These are phyloP conservation scores for Ceratocystis huliohia DNA, from an alignment of 2,329 filamentous ascomycete genomes.

Conservation along the genomic window DNA sequence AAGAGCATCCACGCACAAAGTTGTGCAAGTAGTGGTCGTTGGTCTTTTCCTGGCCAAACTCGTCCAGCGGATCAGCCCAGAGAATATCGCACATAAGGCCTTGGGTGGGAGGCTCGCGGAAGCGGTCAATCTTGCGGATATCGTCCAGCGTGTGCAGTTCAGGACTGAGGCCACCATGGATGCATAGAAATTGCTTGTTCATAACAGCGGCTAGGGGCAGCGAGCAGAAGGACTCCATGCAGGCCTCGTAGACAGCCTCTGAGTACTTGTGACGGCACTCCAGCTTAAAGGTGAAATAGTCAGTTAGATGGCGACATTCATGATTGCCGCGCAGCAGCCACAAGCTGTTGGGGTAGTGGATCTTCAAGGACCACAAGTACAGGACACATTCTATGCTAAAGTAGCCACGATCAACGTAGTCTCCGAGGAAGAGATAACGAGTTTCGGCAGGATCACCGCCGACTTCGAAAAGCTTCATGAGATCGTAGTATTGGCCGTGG, in stretches of 20 bases:
- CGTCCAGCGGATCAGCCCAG: slow-evolving; percentile 94
- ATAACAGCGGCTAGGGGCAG: slow-evolving; percentile 90
- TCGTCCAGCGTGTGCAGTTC: slow-evolving; percentile 94
- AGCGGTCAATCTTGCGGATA: slow-evolving; percentile 78
- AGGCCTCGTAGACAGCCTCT: slow-evolving; percentile 88
- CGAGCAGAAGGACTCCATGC: slow-evolving; percentile 95
- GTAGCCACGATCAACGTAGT: slow-evolving; percentile 96
- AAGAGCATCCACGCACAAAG: slow-evolving; percentile 94
- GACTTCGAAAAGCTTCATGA: slow-evolving; percentile 99
- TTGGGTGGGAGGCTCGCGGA: slow-evolving; percentile 92
- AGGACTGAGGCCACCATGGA: slow-evolving; percentile 90
- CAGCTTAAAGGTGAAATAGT: slow-evolving; percentile 99
- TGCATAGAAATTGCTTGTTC: slow-evolving; percentile 99
- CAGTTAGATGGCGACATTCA: slow-evolving; percentile 95
- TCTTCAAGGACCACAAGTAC: slow-evolving; percentile 96
- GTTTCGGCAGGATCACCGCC: slow-evolving; percentile 94
- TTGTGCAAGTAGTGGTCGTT: slow-evolving; percentile 97
- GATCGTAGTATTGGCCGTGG: slow-evolving; percentile 96
- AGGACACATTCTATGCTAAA: slow-evolving; percentile 99
- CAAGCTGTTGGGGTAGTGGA: slow-evolving; percentile 94
- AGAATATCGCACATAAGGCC: slow-evolving; percentile 98
- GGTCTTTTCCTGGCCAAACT: slow-evolving; percentile 97
- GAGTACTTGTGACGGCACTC: slow-evolving; percentile 99
- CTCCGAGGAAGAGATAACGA: slow-evolving; percentile 88
- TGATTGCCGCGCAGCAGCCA: slow-evolving; percentile 97